Conservation (phyloP, 768 basidiomycete species). For the Leccinum variicolor region DNA sequence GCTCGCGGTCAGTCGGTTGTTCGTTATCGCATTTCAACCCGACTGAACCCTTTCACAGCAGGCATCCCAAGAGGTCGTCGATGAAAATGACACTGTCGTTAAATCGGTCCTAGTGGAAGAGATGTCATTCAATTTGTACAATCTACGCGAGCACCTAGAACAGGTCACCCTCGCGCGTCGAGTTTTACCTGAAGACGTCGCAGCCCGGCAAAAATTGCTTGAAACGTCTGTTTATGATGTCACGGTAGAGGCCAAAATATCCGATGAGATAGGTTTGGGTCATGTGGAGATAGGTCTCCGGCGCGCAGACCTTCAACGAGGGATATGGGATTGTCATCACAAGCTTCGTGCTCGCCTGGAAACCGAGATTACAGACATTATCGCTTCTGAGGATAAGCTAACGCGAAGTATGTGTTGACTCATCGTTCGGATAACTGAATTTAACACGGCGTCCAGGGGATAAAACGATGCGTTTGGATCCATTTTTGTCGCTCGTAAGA, state of each 20-base stretch:
- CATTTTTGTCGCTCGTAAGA: conserved; percentile 71
- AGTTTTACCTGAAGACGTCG: conserved; percentile 62
- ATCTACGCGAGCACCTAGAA: conserved; percentile 65
- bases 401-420: conserved; percentile 17
- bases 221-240: conserved; percentile 48
- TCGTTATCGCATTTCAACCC: background rate
- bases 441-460: conserved; percentile 7
- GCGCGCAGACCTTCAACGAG: conserved; percentile 53
- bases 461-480: conserved; percentile 41
- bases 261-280: conserved; percentile 56
- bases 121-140: conserved; percentile 73
- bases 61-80: background rate
- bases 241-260: conserved; percentile 46
- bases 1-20: conserved; percentile 33
- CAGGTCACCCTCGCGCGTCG: conserved; percentile 60
- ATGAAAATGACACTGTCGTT: conserved; percentile 8
- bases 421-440: background rate
- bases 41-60: conserved; percentile 9
- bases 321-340: conserved; percentile 88
- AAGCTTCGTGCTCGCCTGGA: conserved; percentile 51
- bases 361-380: conserved; percentile 48
- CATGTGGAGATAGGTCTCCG: conserved; percentile 41
- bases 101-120: conserved; percentile 28
- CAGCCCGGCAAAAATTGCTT: conserved; percentile 53
- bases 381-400: conserved; percentile 32